phyloP scores from a whole-genome alignment of 2,329 filamentous ascomycete genomes.

The Exophiala mesophila region DNA sequence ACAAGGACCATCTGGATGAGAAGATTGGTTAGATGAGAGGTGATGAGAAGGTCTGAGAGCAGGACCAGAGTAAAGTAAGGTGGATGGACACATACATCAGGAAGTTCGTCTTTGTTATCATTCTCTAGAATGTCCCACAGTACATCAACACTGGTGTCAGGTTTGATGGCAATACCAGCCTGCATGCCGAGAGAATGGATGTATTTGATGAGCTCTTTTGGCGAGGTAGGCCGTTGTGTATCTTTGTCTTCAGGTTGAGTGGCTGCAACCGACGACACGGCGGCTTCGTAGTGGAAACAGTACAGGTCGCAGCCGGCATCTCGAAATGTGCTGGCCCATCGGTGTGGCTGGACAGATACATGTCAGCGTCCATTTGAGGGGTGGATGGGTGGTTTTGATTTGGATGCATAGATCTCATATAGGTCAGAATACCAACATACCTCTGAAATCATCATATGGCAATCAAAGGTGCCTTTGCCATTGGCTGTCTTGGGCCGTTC shows the following conservation, averaged over 20 bases:
- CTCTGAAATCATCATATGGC: conserved; percentile 99
- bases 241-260: conserved; percentile 67
- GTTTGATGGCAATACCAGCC: conserved; percentile 94
- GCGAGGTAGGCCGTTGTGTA: conserved; percentile 66
- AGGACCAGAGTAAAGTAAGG: neutral
- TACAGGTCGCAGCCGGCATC: conserved; percentile 95
- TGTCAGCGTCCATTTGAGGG: no score
- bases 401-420: no score
- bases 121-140: conserved; percentile 84
- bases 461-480: conserved; percentile 92
- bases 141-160: conserved; percentile 82
- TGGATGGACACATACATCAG: conserved; percentile 64
- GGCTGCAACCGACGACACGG: conserved; percentile 74
- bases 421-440: no score
- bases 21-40: conserved; percentile 1
- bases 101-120: conserved; percentile 65
- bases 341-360: conserved; percentile 67
- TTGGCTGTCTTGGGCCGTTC: conserved; percentile 63
- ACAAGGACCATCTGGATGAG: conserved; percentile 87
- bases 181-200: conserved; percentile 85
- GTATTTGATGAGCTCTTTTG: conserved; percentile 78
- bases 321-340: conserved; percentile 95
- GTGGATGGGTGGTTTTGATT: no score
- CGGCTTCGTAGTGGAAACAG: conserved; percentile 99
- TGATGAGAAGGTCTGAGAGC: conserved; percentile 4